phyloP scores from a whole-genome alignment of 495 filamentous ascomycete genomes.

The Neurospora discreta region DNA sequence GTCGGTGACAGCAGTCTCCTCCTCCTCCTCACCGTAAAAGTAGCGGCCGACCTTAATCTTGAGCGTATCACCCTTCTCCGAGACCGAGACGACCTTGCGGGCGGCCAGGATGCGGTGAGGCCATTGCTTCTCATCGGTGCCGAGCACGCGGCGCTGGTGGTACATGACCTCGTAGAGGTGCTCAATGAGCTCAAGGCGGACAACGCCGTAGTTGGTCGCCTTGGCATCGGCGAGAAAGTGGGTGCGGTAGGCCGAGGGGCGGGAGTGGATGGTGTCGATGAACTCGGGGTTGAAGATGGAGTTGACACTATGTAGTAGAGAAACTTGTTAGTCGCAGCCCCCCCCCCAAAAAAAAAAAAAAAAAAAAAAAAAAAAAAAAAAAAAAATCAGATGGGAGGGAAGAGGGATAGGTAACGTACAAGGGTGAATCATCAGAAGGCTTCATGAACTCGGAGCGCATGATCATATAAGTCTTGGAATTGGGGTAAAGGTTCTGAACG shows the following conservation, averaged over 20 bases:
- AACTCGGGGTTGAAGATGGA: slow-evolving; percentile 86
- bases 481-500: slow-evolving; percentile 70
- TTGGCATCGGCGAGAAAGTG: slow-evolving; percentile 53
- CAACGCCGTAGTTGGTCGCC: slow-evolving; percentile 88
- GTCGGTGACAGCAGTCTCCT: slow-evolving; percentile 6
- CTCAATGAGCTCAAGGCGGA: slow-evolving; percentile 78
- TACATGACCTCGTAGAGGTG: slow-evolving; percentile 77
- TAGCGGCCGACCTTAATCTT: slow-evolving; percentile 31
- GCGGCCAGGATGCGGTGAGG: slow-evolving; percentile 65
- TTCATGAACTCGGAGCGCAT: slow-evolving; percentile 71
- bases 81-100: slow-evolving; percentile 48
- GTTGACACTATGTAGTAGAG: slow-evolving; percentile 68
- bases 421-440: slow-evolving; percentile 91
- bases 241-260: slow-evolving; percentile 48
- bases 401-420: slow-evolving; percentile 44
- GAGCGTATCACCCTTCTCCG: slow-evolving; percentile 32
- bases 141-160: slow-evolving; percentile 58
- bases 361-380: no score
- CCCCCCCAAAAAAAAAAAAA: no score
- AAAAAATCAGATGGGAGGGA: no score
- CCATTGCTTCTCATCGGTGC: slow-evolving; percentile 61
- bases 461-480: slow-evolving; percentile 62
- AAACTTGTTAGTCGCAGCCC: slow-evolving; percentile 3
- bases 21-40: slow-evolving; percentile 22
- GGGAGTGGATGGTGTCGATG: slow-evolving; percentile 61